Evolutionary conservation across 805 yeast genomes (phyloP).

Genomic region (Alloascoidea africana): DNA sequence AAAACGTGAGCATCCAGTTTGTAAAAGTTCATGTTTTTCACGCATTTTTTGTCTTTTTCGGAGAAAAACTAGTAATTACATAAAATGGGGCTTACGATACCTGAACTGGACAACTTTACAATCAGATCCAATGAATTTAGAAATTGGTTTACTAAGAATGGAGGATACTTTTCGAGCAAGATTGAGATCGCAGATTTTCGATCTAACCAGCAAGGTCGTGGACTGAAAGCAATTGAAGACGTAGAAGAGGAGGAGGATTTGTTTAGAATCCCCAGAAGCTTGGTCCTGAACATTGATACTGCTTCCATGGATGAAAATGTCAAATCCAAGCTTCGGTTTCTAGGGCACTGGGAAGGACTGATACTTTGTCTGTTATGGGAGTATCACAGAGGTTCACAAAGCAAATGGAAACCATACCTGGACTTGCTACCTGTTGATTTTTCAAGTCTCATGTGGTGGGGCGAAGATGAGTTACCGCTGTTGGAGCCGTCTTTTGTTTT

Average conservation of each 20-base stretch:
- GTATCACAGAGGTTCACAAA: constrained; percentile 25
- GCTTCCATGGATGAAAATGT: constrained; percentile 19
- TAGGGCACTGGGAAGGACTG: constrained; percentile 66
- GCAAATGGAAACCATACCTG: constrained; percentile 61
- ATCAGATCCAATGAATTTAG: constrained; percentile 26
- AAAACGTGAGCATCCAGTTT: no score
- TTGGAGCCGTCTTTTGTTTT: constrained; percentile 61
- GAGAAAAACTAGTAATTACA: no score
- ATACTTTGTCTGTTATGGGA: constrained; percentile 57
- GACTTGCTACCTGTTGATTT: constrained; percentile 50
- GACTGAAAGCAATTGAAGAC: constrained; percentile 47
- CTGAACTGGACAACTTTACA: constrained; percentile 4
- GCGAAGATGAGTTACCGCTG: constrained; percentile 30
- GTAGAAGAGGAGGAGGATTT: constrained; percentile 48
- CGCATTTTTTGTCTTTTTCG: no score
- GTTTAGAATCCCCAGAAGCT: constrained; percentile 50
- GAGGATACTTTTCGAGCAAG: constrained; percentile 36
- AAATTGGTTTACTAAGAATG: constrained; percentile 28
- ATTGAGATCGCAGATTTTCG: constrained; percentile 49
- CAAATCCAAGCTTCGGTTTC: constrained; percentile 12
- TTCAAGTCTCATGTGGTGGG: constrained; percentile 74
- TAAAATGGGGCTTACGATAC: no score
- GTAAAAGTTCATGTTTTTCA: no score
- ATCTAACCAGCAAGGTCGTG: constrained; percentile 54
- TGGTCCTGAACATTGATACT: constrained; percentile 44